Conservation (phyloP, 2,329 filamentous ascomycete species). For the Beauveria sp. region DNA sequence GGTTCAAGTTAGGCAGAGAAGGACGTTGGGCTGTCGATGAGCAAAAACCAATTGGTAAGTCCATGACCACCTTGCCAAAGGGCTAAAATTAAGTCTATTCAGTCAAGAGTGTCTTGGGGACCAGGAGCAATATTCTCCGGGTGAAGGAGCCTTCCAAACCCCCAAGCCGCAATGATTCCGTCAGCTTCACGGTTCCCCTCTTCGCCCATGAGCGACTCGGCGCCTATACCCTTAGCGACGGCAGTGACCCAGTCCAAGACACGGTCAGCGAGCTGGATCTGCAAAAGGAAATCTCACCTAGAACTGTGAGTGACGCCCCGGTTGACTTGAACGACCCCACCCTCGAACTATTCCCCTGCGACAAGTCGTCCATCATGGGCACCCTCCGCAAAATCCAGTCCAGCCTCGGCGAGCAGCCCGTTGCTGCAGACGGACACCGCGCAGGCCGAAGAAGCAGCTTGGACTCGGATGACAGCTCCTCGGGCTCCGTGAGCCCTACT, state of each 20-base stretch:
- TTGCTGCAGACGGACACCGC: conserved; percentile 22
- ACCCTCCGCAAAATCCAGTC: conserved; percentile 39
- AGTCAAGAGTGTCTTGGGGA: conserved; percentile 8
- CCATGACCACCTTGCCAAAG: not conserved
- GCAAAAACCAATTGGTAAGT: conserved; percentile 48
- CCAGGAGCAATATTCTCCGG: conserved; percentile 3
- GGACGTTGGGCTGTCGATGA: conserved; percentile 68
- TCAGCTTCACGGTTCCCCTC: conserved; percentile 21
- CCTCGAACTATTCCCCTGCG: conserved; percentile 40
- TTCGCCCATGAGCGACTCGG: conserved; percentile 42
- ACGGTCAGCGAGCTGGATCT: not conserved
- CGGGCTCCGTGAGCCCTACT: conserved; percentile 27
- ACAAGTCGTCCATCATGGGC: conserved; percentile 35
- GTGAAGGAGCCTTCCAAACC: conserved; percentile 3
- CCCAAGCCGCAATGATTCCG: conserved; percentile 20
- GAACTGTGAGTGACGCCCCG: conserved; percentile 4
- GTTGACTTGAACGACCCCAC: conserved; percentile 39
- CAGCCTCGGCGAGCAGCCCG: conserved; percentile 32
- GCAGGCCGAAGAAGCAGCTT: conserved; percentile 22
- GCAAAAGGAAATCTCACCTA: conserved; percentile 14
- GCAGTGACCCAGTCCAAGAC: conserved; percentile 20
- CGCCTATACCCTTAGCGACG: conserved; percentile 29
- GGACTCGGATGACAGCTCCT: conserved; percentile 32
- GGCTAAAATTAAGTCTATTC: not conserved
- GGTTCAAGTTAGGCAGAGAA: conserved; percentile 59